phyloP scores from a whole-genome alignment of 176 grass and related monocot species.

The Urochloa ruziziensis region DNA sequence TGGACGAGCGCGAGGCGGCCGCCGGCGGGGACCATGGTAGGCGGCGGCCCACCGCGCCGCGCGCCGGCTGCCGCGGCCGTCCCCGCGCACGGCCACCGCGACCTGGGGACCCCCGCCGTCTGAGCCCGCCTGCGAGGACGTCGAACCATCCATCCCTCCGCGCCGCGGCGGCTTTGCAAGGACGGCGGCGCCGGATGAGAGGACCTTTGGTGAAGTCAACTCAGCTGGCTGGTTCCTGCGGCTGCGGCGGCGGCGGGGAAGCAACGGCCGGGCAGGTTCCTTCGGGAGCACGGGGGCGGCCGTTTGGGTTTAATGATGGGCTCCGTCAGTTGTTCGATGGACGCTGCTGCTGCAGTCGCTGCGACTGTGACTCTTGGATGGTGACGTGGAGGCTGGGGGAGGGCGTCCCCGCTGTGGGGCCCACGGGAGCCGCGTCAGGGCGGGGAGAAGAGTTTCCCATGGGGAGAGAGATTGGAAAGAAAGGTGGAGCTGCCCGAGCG shows the following conservation, averaged over 20 bases:
- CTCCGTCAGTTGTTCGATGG: background rate
- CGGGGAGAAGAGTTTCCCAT: background rate
- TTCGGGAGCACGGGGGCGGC: background rate
- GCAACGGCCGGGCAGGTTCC: background rate
- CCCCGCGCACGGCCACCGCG: slow-evolving; percentile 57
- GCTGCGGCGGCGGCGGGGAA: slow-evolving; percentile 24
- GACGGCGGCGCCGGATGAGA: background rate
- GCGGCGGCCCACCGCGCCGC: slow-evolving; percentile 65
- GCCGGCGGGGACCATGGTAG: slow-evolving; percentile 34
- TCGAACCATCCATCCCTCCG: background rate
- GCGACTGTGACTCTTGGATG: background rate
- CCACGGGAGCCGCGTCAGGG: background rate
- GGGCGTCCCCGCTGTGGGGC: background rate
- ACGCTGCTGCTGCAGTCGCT: background rate
- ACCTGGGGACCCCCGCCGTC: background rate
- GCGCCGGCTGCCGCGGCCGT: slow-evolving; percentile 59
- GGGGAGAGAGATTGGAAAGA: background rate
- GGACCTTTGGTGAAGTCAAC: background rate
- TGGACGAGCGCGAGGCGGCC: slow-evolving; percentile 67
- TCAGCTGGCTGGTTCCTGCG: background rate
- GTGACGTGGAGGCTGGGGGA: background rate
- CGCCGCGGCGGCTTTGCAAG: background rate
- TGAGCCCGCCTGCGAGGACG: background rate
- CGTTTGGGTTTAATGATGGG: background rate
- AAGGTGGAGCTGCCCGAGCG: background rate